Conservation (phyloP, 164 flowering plant species). For the Protea cynaroides region DNA sequence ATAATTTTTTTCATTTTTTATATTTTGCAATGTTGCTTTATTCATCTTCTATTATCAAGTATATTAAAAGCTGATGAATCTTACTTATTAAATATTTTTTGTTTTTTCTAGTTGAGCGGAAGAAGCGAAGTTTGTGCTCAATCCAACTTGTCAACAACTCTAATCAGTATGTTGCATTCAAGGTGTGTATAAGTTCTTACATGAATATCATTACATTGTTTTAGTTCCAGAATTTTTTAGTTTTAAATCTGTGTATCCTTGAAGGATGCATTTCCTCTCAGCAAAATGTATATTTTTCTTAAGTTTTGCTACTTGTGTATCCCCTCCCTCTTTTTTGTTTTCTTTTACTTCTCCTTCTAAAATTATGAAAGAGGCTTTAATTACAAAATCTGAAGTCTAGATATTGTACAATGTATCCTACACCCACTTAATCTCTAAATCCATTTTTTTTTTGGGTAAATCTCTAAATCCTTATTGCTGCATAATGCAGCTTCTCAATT, state of each 20-base stretch:
- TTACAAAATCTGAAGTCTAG: not conserved
- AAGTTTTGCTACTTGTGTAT: not conserved
- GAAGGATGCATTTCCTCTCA: not conserved
- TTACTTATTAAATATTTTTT: not conserved
- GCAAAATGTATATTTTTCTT: not conserved
- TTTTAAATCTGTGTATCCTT: not conserved
- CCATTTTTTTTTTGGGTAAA: no score
- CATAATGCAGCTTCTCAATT: not conserved
- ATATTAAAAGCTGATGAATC: not conserved
- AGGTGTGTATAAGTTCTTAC: constrained; percentile 36
- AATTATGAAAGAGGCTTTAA: not conserved
- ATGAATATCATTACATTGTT: not conserved
- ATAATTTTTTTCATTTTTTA: no score
- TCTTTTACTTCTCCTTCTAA: not conserved
- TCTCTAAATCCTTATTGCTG: not conserved
- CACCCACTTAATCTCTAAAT: not conserved
- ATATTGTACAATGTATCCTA: not conserved
- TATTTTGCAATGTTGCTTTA: not conserved
- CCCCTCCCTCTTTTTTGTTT: not conserved
- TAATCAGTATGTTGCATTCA: constrained; percentile 70
- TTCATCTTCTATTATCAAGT: not conserved
- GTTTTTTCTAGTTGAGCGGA: constrained; percentile 55
- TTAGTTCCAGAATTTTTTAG: not conserved
- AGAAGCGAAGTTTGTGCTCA: constrained; percentile 65
- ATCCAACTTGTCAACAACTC: constrained; percentile 56